Base-by-base conservation (phyloP, 495 filamentous ascomycete species). In the Penicillium silybi region DNA sequence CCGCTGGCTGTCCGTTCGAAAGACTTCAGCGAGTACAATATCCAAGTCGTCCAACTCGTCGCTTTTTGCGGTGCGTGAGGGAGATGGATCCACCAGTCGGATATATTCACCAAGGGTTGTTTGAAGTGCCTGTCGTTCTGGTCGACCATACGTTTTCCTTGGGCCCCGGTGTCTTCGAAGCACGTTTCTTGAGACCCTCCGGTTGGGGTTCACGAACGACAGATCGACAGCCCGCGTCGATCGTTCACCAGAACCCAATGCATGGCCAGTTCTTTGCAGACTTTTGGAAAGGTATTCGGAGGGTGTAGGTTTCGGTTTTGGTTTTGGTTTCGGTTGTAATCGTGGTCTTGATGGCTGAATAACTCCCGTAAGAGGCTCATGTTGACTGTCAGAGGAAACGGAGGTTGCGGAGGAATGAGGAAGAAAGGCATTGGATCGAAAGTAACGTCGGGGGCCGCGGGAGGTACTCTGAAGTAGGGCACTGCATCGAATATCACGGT, bases 81-180 rank as follows among this genome's bases (percentile, higher is more conserved):
- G 40, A 6, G 65, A 40, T 1, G 71, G 64, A 15, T 76, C 69
- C 19, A 77, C 67, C 13, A 56, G 44, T 46, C 59, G 56, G 35
- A 79, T 62, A 39, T 75, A 79, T 40, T 71, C 65, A 1, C 64
- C 68, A 46, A 75, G 62, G 23, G 67, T 67, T 9, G 56, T 56
- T 53, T 76, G 73, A 3, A 76, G 39, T 0, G 61, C 64, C 11
- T 44, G 41, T 40, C 60, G 56, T 17, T 59, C 49, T 41, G 56
- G 41, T 47, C 51, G 50, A 44, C 51, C 47, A 44, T 38, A 44
- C 27, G 55, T 53, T 38, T 35, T 42, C 43, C 32, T 52, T 39
- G 41, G 23, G n/a, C 26, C 29, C 7, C 41, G 43, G 9, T 44
- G 45, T n/a, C 15, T 55, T 23, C 22, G 35, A 32, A 17, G n/a